phyloP scores from a whole-genome alignment of 306 rosid genomes.

The Prunus fruticosa region DNA sequence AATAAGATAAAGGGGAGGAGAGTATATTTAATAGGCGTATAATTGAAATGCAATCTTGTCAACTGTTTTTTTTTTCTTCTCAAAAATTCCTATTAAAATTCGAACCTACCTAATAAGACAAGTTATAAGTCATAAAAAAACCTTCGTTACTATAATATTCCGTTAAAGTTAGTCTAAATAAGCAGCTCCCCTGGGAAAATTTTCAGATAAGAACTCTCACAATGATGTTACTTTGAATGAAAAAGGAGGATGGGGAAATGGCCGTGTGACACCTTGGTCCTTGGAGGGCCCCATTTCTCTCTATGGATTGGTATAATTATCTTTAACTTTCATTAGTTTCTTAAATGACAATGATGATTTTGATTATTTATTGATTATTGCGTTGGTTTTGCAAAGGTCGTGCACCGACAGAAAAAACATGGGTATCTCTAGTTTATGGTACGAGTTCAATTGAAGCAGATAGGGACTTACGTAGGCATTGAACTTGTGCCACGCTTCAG shows the following conservation, averaged over 20 bases:
- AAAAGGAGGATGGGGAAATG: constrained; percentile 9
- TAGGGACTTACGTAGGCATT: background rate
- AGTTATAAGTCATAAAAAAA: constrained; percentile 14
- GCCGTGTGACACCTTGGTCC: background rate
- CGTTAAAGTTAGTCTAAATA: constrained; percentile 15
- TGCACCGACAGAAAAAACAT: constrained; percentile 5
- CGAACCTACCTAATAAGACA: constrained; percentile 36
- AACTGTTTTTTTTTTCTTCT: background rate
- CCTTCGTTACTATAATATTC: constrained; percentile 11
- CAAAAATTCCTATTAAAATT: background rate
- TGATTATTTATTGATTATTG: background rate
- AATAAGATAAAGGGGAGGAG: constrained; percentile 1
- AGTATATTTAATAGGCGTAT: background rate
- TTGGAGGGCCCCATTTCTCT: background rate
- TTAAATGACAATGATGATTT: constrained; percentile 11
- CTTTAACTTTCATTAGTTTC: background rate
- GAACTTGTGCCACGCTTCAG: background rate
- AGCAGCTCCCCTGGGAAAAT: constrained; percentile 6
- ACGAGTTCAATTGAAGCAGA: background rate
- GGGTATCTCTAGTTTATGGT: background rate
- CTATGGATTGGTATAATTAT: background rate
- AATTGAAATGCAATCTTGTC: background rate
- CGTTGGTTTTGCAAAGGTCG: background rate
- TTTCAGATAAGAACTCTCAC: background rate
- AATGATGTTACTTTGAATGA: constrained; percentile 16